Evolutionary conservation across 306 rosid species (phyloP).

Genomic region (Begonia loranthoides): DNA sequence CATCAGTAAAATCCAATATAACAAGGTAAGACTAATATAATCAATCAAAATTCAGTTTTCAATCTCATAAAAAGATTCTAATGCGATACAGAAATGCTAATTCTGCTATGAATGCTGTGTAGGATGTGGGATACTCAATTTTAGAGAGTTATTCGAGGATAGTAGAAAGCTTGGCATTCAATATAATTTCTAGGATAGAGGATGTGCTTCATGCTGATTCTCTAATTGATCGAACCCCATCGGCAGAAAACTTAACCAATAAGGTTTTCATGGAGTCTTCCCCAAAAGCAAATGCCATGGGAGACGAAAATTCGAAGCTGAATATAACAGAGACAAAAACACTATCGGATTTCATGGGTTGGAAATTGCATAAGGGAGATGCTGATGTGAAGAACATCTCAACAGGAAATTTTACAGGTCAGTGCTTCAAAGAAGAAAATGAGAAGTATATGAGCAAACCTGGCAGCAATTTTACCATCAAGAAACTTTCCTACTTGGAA

Average conservation of each 20-base stretch:
- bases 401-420: background rate
- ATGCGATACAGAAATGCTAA: background rate
- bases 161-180: conserved; percentile 78
- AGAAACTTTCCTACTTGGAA: conserved; percentile 41
- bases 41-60: no score
- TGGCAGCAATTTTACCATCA: background rate
- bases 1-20: conserved; percentile 78
- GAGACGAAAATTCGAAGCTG: conserved; percentile 7
- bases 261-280: conserved; percentile 23
- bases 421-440: conserved; percentile 13
- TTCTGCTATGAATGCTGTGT: conserved; percentile 7
- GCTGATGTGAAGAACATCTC: background rate
- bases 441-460: conserved; percentile 28
- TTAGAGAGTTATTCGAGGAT: conserved; percentile 95
- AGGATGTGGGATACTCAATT: conserved; percentile 90
- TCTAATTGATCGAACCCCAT: conserved; percentile 17
- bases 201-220: conserved; percentile 62
- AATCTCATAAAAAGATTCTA: no score
- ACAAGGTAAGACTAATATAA: conserved; percentile 27
- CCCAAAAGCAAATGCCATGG: conserved; percentile 8
- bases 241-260: conserved; percentile 8
- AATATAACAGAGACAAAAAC: conserved; percentile 44
- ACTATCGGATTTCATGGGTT: conserved; percentile 85
- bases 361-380: conserved; percentile 25
- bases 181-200: conserved; percentile 70